phyloP scores from a whole-genome alignment of 768 basidiomycete species.

The Tulasnella sp. region DNA sequence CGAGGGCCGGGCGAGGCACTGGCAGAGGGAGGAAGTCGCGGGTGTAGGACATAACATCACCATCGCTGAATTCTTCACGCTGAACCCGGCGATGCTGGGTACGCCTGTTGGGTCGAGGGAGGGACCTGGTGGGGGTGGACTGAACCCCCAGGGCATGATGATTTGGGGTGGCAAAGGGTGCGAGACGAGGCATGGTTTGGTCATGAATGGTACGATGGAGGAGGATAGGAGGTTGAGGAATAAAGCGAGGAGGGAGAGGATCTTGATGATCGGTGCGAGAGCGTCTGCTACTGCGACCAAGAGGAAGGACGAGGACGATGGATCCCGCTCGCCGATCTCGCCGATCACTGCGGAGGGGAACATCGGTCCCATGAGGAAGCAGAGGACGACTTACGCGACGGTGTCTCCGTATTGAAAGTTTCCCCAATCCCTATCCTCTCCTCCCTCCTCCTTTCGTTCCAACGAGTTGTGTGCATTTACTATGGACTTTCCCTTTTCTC shows the following conservation, averaged over 20 bases:
- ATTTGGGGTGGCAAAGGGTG: conserved; percentile 19
- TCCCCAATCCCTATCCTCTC: too few species aligned
- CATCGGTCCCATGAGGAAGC: too few species aligned
- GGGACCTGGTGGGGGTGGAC: not conserved
- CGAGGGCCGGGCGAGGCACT: conserved; percentile 12
- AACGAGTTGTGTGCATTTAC: too few species aligned
- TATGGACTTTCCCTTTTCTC: too few species aligned
- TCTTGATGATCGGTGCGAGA: not conserved
- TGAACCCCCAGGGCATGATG: not conserved
- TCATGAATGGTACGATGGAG: conserved; percentile 19
- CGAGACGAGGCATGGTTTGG: not conserved
- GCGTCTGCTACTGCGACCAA: not conserved
- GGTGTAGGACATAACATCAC: conserved; percentile 5
- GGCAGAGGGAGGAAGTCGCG: conserved; percentile 16
- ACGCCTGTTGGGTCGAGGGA: not conserved
- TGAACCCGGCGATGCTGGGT: conserved; percentile 1
- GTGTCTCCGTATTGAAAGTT: too few species aligned
- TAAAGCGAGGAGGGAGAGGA: conserved; percentile 17
- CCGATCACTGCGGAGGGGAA: too few species aligned
- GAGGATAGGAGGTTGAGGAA: conserved; percentile 17
- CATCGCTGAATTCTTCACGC: conserved; percentile 1
- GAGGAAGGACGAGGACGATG: not conserved
- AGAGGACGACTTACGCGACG: too few species aligned
- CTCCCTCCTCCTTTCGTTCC: too few species aligned
- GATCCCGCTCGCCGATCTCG: too few species aligned